These are phyloP conservation scores for Nissolia schottii DNA, from an alignment of 306 rosid genomes.

Conservation along the genomic window DNA sequence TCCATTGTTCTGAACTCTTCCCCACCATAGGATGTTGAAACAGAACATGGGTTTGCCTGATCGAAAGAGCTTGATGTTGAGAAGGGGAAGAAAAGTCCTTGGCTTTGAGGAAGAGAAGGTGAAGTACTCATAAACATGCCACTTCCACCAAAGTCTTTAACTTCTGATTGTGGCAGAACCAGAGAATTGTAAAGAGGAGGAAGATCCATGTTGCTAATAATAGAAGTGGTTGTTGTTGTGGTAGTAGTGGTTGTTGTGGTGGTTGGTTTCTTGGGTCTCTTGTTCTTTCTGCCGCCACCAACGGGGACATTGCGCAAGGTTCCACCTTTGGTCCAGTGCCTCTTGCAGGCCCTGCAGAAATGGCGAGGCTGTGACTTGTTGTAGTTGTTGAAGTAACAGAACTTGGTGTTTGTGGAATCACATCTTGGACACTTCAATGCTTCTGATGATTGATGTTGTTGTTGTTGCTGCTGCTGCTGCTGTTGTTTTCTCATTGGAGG, in stretches of 20 bases:
- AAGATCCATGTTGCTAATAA: background rate
- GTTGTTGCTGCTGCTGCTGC: no score
- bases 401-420: slow-evolving; percentile 84
- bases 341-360: slow-evolving; percentile 87
- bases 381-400: slow-evolving; percentile 96
- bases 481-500: slow-evolving; percentile 37
- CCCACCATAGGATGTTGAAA: slow-evolving; percentile 35
- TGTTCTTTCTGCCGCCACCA: slow-evolving; percentile 88
- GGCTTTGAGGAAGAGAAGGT: slow-evolving; percentile 32
- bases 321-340: slow-evolving; percentile 99
- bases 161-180: slow-evolving; percentile 28
- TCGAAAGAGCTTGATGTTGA: slow-evolving; percentile 51
- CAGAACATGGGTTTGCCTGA: slow-evolving; percentile 43
- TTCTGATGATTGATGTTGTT: slow-evolving; percentile 45
- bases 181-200: slow-evolving; percentile 37
- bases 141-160: slow-evolving; percentile 34
- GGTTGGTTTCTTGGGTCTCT: slow-evolving; percentile 41
- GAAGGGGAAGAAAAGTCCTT: slow-evolving; percentile 39
- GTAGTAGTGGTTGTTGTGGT: slow-evolving; percentile 21
- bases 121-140: slow-evolving; percentile 37
- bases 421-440: slow-evolving; percentile 84
- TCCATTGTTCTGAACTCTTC: slow-evolving; percentile 47
- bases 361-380: slow-evolving; percentile 92
- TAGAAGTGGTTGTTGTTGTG: slow-evolving; percentile 17
- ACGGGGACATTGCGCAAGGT: slow-evolving; percentile 91